Percentiles rank a stretch among this genome's conserved stretches.
phyloP scores from a whole-genome alignment of 2,329 filamentous ascomycete genomes.

The Hawksworthiomyces lignivorus region DNA sequence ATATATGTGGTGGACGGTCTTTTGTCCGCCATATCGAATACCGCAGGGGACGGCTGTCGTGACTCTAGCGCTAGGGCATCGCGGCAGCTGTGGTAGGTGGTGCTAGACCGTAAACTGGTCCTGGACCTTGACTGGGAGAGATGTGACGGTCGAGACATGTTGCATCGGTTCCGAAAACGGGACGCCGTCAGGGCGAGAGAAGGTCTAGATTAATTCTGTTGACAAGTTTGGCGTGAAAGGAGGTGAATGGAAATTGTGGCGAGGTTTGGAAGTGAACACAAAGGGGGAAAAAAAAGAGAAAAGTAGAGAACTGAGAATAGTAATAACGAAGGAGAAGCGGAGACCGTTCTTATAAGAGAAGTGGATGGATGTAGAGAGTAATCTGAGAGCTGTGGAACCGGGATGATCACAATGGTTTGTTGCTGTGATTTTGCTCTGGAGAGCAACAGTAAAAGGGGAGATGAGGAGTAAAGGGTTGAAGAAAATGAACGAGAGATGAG shows the following conservation, averaged over 20 bases:
- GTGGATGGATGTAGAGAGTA: not conserved
- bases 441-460: no score
- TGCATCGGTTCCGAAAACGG: not conserved
- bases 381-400: no score
- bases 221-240: no score
- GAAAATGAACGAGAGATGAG: no score
- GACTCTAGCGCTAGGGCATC: constrained; percentile 43
- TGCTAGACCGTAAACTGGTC: constrained; percentile 28
- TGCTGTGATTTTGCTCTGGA: no score
- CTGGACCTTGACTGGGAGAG: constrained; percentile 7
- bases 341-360: constrained; percentile 2
- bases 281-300: not conserved
- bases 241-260: not conserved
- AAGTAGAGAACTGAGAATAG: no score
- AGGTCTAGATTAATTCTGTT: no score
- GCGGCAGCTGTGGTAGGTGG: constrained; percentile 48
- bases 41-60: constrained; percentile 14
- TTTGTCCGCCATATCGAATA: not conserved
- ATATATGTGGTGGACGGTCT: constrained; percentile 32
- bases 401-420: no score
- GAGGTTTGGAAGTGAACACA: not conserved
- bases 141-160: constrained; percentile 8
- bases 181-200: not conserved
- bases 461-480: no score
- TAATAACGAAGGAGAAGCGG: not conserved